Percentiles rank a stretch among this genome's conserved stretches.
These are phyloP conservation scores for Sphagnurus paluster DNA, from an alignment of 1,284 basidiomycete species.

Conservation along the genomic window DNA sequence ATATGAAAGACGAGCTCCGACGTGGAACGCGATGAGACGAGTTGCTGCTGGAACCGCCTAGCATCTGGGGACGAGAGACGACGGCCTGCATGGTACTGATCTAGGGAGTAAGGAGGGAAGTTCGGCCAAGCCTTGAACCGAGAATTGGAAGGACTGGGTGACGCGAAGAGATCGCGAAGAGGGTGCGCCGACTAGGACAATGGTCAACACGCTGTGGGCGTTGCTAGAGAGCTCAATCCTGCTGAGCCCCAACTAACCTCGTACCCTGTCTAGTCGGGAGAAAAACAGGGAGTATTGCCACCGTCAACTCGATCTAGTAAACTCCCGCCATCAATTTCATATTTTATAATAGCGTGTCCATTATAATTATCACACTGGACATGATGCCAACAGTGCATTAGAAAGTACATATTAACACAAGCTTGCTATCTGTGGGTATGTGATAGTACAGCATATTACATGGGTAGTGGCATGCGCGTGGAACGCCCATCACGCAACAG, in stretches of 20 bases:
- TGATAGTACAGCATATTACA: neutral
- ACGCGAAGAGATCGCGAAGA: slow-evolving; percentile 12
- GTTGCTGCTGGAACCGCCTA: slow-evolving; percentile 24
- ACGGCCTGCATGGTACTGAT: slow-evolving; percentile 34
- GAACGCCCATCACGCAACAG: no score
- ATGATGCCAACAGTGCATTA: no score
- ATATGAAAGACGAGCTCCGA: slow-evolving; percentile 56
- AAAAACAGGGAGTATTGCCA: slow-evolving; percentile 9
- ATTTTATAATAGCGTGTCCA: neutral
- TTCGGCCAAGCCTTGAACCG: slow-evolving; percentile 17
- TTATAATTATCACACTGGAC: no score
- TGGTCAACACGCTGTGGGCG: slow-evolving; percentile 1
- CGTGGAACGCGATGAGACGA: slow-evolving; percentile 41
- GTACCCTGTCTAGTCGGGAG: neutral
- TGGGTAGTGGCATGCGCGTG: neutral
- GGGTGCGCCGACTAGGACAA: neutral
- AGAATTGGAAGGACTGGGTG: slow-evolving; percentile 10
- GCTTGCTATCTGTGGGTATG: neutral
- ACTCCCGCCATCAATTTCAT: slow-evolving; percentile 12
- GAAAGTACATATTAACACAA: no score
- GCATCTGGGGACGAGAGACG: slow-evolving; percentile 32
- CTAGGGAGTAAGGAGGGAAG: slow-evolving; percentile 5
- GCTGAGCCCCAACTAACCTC: no score
- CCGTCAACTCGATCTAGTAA: slow-evolving; percentile 9
- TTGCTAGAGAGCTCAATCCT: neutral